phyloP scores from a whole-genome alignment of 345 rosid species.

The Mallotus nudiflorus region DNA sequence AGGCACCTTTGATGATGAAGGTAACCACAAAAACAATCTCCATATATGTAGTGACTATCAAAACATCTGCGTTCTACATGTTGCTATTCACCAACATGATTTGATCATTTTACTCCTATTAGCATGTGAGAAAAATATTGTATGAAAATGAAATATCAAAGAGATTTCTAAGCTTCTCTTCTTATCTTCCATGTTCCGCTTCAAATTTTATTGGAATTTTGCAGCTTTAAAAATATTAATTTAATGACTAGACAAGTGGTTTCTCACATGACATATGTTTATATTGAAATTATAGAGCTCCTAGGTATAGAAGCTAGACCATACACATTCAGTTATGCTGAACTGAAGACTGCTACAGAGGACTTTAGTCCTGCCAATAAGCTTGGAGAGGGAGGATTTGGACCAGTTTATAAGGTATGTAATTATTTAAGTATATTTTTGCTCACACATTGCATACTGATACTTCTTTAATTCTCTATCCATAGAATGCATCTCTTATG shows the following conservation, averaged over 20 bases:
- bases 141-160: not conserved
- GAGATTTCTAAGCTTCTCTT: not conserved
- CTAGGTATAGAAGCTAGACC: conserved; percentile 50
- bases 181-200: not conserved
- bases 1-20: conserved; percentile 49
- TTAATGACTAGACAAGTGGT: conserved; percentile 1
- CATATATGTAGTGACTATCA: not conserved
- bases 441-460: not conserved
- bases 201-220: not conserved
- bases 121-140: not conserved
- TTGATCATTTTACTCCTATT: not conserved
- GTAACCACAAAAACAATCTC: conserved; percentile 30
- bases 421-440: not conserved
- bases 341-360: conserved; percentile 62
- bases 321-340: conserved; percentile 57
- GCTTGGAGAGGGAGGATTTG: conserved; percentile 89
- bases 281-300: conserved; percentile 44
- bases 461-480: not conserved
- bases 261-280: not conserved
- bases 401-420: conserved; percentile 69
- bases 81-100: not conserved
- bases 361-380: conserved; percentile 61
- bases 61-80: not conserved
- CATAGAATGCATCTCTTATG: not conserved
- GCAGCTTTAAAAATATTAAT: too few relatives aligned